A percentile compares a stretch with the other conserved stretches of the same genome.
phyloP scores from a whole-genome alignment of 495 filamentous ascomycete genomes.

The Talaromyces adpressus region DNA sequence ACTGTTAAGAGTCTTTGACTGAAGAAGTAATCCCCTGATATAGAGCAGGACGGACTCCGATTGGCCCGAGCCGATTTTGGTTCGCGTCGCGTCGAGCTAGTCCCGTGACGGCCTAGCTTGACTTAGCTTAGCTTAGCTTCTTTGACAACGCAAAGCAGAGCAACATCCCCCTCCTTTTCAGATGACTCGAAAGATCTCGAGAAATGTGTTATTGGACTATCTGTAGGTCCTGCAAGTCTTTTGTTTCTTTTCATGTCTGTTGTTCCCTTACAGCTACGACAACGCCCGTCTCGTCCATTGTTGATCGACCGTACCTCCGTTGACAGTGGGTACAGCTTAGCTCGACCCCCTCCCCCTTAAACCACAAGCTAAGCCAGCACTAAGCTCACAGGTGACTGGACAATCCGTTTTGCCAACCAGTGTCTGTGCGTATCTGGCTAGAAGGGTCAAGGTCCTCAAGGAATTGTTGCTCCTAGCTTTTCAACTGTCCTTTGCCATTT shows the following conservation, averaged over 20 bases:
- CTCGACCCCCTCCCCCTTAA: neutral
- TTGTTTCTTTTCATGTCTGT: neutral
- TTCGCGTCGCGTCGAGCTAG: constrained; percentile 4
- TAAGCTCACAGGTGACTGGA: neutral
- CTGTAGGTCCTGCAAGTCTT: neutral
- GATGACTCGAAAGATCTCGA: neutral
- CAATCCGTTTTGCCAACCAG: neutral
- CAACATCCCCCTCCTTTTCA: neutral
- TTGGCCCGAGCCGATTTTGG: neutral
- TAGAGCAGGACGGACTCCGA: neutral
- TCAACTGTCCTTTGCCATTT: neutral
- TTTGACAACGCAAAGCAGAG: neutral
- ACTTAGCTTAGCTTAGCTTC: neutral
- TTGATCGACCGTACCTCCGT: neutral
- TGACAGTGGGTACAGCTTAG: neutral
- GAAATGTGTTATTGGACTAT: neutral
- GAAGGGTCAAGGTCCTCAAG: neutral
- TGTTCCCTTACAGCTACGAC: neutral
- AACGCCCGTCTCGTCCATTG: neutral
- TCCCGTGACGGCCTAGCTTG: neutral
- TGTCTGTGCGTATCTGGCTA: neutral
- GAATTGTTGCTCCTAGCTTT: neutral
- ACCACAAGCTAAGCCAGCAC: neutral
- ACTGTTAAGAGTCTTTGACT: neutral
- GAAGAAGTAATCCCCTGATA: neutral